A percentile compares a stretch with the other conserved stretches of the same genome.
Conservation (phyloP, 164 flowering plant genomes). For the Cinnamomum micranthum region DNA sequence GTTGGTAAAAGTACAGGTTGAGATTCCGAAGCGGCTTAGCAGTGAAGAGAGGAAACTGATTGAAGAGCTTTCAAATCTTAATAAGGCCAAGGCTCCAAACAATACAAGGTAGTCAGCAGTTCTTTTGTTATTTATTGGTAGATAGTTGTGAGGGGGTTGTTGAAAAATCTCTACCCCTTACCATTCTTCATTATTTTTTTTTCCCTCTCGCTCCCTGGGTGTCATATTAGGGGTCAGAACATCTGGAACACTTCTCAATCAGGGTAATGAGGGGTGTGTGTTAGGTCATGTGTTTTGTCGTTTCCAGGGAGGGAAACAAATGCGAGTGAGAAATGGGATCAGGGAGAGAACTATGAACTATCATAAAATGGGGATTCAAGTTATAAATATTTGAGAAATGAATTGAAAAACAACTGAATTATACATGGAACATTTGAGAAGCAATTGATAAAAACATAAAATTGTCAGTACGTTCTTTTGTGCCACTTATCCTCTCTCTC, state of each 20-base stretch:
- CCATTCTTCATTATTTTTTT: background rate
- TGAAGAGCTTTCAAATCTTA: slow-evolving; percentile 71
- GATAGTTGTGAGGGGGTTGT: too few relatives aligned
- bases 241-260: background rate
- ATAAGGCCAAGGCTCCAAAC: slow-evolving; percentile 60
- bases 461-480: too few relatives aligned
- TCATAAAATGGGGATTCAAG: too few relatives aligned
- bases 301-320: too few relatives aligned
- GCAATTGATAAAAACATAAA: too few relatives aligned
- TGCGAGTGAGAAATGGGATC: too few relatives aligned
- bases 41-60: slow-evolving; percentile 80
- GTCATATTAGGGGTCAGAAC: background rate
- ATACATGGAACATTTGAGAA: too few relatives aligned
- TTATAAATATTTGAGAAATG: too few relatives aligned
- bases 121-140: background rate
- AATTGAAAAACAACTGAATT: too few relatives aligned
- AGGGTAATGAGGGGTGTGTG: background rate
- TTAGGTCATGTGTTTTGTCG: too few relatives aligned
- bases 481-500: too few relatives aligned
- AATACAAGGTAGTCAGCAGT: slow-evolving; percentile 31
- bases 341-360: too few relatives aligned
- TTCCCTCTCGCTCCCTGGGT: background rate
- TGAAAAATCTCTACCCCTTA: background rate
- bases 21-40: slow-evolving; percentile 79
- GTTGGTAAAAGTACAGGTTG: slow-evolving; percentile 86